Conservation (phyloP, 352 stramenopile species). For the Blastocystis sp. region DNA sequence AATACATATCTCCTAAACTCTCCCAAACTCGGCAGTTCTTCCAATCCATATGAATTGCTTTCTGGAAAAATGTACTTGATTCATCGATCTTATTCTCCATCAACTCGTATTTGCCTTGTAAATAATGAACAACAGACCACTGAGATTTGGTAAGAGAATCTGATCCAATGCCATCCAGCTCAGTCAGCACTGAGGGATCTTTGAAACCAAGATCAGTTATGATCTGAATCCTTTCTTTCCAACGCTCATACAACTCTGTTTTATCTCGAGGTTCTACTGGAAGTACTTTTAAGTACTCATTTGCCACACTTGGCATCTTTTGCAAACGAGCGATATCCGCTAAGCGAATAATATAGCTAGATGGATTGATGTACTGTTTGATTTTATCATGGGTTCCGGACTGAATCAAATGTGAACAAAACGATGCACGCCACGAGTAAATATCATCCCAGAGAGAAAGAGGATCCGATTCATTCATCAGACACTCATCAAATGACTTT, state of each 20-base stretch:
- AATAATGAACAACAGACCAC: neutral
- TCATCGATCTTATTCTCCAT: constrained; percentile 2
- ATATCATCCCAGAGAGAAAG: constrained; percentile 43
- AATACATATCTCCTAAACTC: neutral
- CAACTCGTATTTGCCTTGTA: neutral
- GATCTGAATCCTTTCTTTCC: neutral
- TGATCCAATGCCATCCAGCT: neutral
- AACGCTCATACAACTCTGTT: neutral
- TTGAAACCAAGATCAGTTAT: neutral
- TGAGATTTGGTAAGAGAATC: neutral
- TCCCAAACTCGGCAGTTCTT: constrained; percentile 1
- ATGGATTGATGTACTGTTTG: neutral
- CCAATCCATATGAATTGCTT: neutral
- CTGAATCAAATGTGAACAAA: neutral
- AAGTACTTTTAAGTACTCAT: neutral
- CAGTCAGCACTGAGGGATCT: neutral
- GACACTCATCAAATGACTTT: neutral
- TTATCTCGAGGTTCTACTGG: neutral
- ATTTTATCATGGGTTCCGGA: neutral
- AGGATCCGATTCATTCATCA: constrained; percentile 5
- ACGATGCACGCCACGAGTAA: neutral
- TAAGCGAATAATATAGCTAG: neutral
- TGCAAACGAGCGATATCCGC: neutral
- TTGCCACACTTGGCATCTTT: neutral
- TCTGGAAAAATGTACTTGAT: neutral